Evolutionary conservation across 345 rosid species (phyloP).

Genomic region (Theobroma cacao): DNA sequence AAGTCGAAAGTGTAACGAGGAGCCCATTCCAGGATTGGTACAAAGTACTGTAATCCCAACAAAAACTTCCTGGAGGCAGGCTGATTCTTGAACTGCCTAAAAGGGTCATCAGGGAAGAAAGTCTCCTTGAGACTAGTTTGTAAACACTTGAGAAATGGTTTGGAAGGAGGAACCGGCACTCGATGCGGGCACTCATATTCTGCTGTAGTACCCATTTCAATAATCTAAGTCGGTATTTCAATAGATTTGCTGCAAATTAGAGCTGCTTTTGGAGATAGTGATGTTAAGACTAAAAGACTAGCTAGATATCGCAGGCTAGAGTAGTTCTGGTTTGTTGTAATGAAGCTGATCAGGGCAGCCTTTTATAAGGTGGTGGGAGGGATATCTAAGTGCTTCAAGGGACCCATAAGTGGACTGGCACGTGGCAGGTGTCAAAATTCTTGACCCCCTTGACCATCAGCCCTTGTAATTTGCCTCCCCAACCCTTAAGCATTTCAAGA

Average conservation of each 20-base stretch:
- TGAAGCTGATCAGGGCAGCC: not conserved
- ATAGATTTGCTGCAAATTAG: not conserved
- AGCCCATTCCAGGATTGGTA: conserved; percentile 88
- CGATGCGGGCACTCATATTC: conserved; percentile 43
- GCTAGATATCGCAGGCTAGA: not conserved
- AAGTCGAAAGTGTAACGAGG: conserved; percentile 75
- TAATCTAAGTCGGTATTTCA: not conserved
- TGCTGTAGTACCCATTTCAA: conserved; percentile 29
- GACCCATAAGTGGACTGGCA: conserved; percentile 5
- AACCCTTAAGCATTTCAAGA: not conserved
- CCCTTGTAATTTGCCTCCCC: not conserved
- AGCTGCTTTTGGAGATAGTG: not conserved
- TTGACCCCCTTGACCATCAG: not conserved
- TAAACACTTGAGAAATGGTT: conserved; percentile 68
- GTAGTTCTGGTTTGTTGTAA: not conserved
- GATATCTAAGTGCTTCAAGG: not conserved
- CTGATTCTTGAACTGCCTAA: conserved; percentile 78
- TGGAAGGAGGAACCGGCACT: conserved; percentile 69
- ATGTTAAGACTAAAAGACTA: not conserved
- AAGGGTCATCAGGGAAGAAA: conserved; percentile 89
- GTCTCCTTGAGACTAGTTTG: conserved; percentile 69
- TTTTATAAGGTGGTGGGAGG: conserved; percentile 4
- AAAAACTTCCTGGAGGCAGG: conserved; percentile 44
- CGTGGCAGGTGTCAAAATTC: not conserved
- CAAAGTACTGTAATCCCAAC: conserved; percentile 60